phyloP scores from a whole-genome alignment of 768 basidiomycete genomes.

The Suillus fuscotomentosus region DNA sequence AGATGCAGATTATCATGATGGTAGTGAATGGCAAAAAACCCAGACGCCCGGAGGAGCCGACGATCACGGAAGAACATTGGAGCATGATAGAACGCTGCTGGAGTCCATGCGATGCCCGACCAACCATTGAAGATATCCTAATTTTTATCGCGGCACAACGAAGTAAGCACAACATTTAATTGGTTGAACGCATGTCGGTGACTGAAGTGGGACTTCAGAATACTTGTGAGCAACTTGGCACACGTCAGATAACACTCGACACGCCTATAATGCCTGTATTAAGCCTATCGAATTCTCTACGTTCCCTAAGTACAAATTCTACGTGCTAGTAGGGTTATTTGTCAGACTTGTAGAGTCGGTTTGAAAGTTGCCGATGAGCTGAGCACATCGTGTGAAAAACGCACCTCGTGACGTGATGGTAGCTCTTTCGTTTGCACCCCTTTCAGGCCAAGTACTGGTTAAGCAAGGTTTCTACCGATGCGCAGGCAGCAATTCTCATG shows the following conservation, averaged over 20 bases:
- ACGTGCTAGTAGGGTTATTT: neutral
- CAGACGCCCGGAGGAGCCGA: slow-evolving; percentile 5
- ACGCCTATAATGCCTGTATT: neutral
- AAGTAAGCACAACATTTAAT: neutral
- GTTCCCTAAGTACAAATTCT: neutral
- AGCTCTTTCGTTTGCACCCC: too few species aligned
- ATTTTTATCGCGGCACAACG: slow-evolving; percentile 9
- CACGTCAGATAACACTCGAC: neutral
- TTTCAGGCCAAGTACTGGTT: too few species aligned
- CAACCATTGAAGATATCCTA: slow-evolving; percentile 16
- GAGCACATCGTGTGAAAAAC: too few species aligned
- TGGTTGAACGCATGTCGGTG: neutral
- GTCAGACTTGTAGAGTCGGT: neutral
- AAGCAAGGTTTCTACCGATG: too few species aligned
- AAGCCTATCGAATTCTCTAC: neutral
- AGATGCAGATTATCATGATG: slow-evolving; percentile 7
- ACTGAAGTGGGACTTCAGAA: neutral
- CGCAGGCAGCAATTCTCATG: too few species aligned
- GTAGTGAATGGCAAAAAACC: slow-evolving; percentile 4
- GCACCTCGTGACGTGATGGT: too few species aligned
- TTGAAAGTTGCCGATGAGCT: neutral
- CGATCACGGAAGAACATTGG: slow-evolving; percentile 8
- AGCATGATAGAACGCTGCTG: slow-evolving; percentile 8
- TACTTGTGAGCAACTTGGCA: neutral
- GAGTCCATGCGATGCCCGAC: slow-evolving; percentile 5